These are phyloP conservation scores for Inosperma sp. DNA, from an alignment of 768 basidiomycete genomes.

Conservation along the genomic window DNA sequence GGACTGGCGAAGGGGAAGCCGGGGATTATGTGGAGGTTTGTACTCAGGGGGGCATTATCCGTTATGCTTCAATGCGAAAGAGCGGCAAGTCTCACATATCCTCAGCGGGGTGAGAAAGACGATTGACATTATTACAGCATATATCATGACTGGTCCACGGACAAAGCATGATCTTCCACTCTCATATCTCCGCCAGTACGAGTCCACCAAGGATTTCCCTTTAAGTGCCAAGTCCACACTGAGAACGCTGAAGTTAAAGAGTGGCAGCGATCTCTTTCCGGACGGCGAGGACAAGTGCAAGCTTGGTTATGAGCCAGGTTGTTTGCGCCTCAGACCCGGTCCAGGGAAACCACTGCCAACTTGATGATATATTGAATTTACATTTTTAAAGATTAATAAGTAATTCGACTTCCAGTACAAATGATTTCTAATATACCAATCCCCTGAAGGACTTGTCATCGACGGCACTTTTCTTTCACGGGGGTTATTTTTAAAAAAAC, in stretches of 20 bases:
- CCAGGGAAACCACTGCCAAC: background rate
- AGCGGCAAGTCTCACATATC: background rate
- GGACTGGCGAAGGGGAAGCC: background rate
- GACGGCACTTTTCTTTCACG: too few species aligned
- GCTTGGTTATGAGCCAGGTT: background rate
- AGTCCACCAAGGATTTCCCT: background rate
- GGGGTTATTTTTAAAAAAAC: too few species aligned
- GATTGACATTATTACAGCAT: background rate
- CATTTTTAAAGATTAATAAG: background rate
- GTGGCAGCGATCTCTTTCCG: background rate
- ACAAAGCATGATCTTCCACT: background rate
- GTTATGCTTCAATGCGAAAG: background rate
- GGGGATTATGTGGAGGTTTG: constrained; percentile 1
- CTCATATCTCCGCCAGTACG: background rate
- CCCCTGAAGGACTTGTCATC: too few species aligned
- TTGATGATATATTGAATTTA: background rate
- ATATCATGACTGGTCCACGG: background rate
- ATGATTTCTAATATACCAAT: too few species aligned
- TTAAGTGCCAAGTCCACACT: background rate
- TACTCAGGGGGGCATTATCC: background rate
- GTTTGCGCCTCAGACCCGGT: constrained; percentile 1
- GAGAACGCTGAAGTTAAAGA: background rate
- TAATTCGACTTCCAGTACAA: too few species aligned
- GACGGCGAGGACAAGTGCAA: background rate
- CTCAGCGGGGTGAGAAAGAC: background rate